phyloP scores from a whole-genome alignment of 1,284 basidiomycete species.

The Apiotrichum veenhuisii region DNA sequence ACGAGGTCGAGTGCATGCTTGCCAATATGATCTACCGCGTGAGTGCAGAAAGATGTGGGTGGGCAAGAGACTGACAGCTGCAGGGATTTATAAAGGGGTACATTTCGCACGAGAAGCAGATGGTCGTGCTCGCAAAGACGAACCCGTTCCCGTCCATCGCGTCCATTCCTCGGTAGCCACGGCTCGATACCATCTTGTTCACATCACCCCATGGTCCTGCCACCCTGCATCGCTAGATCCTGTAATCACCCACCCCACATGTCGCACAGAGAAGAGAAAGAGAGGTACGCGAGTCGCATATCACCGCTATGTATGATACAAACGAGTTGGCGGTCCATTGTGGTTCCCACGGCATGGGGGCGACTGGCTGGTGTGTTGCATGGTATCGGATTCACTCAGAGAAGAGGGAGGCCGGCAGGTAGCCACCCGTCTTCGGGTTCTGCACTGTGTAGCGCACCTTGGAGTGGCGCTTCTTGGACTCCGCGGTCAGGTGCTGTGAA shows the following conservation, averaged over 20 bases:
- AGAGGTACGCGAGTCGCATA: background rate
- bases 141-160: slow-evolving; percentile 70
- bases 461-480: too few relatives aligned
- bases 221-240: background rate
- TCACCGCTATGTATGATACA: slow-evolving; percentile 2
- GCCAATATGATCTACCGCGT: slow-evolving; percentile 88
- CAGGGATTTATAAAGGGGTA: slow-evolving; percentile 86
- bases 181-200: background rate
- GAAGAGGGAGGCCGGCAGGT: background rate
- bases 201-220: background rate
- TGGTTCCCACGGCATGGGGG: background rate
- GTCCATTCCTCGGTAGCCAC: slow-evolving; percentile 26
- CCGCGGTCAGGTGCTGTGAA: too few relatives aligned
- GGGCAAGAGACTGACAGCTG: background rate
- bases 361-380: background rate
- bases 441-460: too few relatives aligned
- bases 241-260: background rate
- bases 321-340: background rate
- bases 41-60: slow-evolving; percentile 16
- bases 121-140: slow-evolving; percentile 77
- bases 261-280: too few relatives aligned
- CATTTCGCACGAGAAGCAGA: slow-evolving; percentile 90
- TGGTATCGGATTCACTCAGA: background rate
- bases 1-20: slow-evolving; percentile 89
- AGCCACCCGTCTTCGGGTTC: too few relatives aligned